These are phyloP conservation scores for Mollisiaceae sp. DNA, from an alignment of 2,329 filamentous ascomycete genomes.

Conservation along the genomic window DNA sequence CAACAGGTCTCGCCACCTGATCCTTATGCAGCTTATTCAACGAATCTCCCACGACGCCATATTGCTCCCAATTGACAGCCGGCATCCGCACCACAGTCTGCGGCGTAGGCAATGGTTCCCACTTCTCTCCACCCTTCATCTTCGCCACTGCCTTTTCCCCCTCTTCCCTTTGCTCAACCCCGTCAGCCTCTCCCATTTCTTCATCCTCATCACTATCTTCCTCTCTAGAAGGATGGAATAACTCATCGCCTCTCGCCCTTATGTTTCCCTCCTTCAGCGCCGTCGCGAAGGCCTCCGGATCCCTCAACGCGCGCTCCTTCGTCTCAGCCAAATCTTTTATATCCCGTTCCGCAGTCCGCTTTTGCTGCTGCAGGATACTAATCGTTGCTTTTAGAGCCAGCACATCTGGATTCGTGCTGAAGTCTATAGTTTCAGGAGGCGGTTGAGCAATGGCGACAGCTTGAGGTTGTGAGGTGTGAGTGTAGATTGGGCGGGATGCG, in stretches of 20 bases:
- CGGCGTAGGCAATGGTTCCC: slow-evolving; percentile 72
- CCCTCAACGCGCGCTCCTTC: slow-evolving; percentile 71
- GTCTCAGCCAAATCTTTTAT: slow-evolving; percentile 71
- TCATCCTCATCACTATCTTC: slow-evolving; percentile 43
- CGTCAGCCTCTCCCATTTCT: slow-evolving; percentile 35
- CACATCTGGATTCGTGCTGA: slow-evolving; percentile 78
- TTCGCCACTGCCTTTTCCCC: slow-evolving; percentile 16
- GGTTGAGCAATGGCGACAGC: slow-evolving; percentile 49
- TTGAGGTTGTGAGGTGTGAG: slow-evolving; percentile 51
- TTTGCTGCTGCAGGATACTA: slow-evolving; percentile 85
- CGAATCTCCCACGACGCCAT: slow-evolving; percentile 84
- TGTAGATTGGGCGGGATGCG: slow-evolving; percentile 43
- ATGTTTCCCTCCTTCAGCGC: slow-evolving; percentile 70
- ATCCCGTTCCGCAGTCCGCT: slow-evolving; percentile 76
- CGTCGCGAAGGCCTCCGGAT: slow-evolving; percentile 73
- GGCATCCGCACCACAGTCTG: slow-evolving; percentile 87
- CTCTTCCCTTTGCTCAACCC: slow-evolving; percentile 26
- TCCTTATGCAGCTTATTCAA: slow-evolving; percentile 85
- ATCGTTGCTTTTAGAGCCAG: slow-evolving; percentile 87
- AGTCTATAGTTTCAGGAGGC: slow-evolving; percentile 57
- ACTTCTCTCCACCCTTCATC: slow-evolving; percentile 44
- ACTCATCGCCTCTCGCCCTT: slow-evolving; percentile 37
- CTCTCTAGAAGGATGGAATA: slow-evolving; percentile 33
- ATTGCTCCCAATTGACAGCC: slow-evolving; percentile 93
- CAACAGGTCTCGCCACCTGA: slow-evolving; percentile 69